These are phyloP conservation scores for Podospora sp. DNA, from an alignment of 495 filamentous ascomycete species.

Conservation along the genomic window DNA sequence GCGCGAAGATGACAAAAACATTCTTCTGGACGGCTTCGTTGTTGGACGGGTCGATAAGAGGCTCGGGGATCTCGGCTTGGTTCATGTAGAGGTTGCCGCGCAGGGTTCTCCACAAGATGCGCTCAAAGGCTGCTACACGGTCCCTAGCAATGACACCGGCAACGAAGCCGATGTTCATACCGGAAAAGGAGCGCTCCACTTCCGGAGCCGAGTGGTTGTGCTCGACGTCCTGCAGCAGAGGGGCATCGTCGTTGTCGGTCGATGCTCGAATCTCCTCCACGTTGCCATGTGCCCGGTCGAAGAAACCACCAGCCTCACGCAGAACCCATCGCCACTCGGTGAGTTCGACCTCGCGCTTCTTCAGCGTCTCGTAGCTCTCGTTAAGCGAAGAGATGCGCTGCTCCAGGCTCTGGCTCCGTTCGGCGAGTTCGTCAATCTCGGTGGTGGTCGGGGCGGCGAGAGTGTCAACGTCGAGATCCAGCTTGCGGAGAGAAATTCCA, in stretches of 20 bases:
- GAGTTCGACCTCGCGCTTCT: slow-evolving; percentile 94
- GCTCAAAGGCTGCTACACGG: slow-evolving; percentile 91
- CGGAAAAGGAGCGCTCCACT: slow-evolving; percentile 82
- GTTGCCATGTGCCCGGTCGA: slow-evolving; percentile 92
- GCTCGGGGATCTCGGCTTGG: slow-evolving; percentile 94
- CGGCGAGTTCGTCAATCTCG: slow-evolving; percentile 93
- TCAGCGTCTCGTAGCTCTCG: slow-evolving; percentile 96
- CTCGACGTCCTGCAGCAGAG: slow-evolving; percentile 82
- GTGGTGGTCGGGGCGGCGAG: slow-evolving; percentile 83
- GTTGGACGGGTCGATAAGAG: slow-evolving; percentile 87
- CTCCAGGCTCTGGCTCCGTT: slow-evolving; percentile 88
- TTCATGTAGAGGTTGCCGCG: slow-evolving; percentile 99
- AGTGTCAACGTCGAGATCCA: slow-evolving; percentile 82
- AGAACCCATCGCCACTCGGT: slow-evolving; percentile 98
- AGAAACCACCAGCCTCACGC: slow-evolving; percentile 92
- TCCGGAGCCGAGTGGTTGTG: slow-evolving; percentile 76
- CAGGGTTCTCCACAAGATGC: slow-evolving; percentile 94
- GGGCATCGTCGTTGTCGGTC: slow-evolving; percentile 83
- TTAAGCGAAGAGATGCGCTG: slow-evolving; percentile 88
- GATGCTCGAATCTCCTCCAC: slow-evolving; percentile 95
- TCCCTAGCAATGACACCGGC: slow-evolving; percentile 94
- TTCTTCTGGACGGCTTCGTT: slow-evolving; percentile 95
- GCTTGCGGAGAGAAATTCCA: slow-evolving; percentile 75
- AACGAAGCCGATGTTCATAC: slow-evolving; percentile 99
- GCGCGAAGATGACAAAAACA: slow-evolving; percentile 98